Conservation (phyloP, 345 rosid species). For the Eucalyptus camaldulensis region DNA sequence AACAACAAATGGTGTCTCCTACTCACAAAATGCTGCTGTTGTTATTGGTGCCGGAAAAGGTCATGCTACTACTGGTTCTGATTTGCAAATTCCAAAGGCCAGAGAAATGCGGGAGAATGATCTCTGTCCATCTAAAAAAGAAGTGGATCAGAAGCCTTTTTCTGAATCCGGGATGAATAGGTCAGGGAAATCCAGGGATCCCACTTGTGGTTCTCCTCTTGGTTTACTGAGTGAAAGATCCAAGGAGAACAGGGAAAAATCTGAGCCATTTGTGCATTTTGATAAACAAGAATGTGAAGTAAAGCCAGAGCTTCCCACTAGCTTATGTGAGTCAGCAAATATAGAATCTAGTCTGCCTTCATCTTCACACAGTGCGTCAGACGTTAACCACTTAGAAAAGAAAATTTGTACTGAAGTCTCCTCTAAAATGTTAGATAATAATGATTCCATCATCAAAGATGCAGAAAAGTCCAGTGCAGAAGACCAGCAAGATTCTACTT, state of each 20-base stretch:
- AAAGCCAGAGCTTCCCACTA: conserved; percentile 3
- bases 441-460: neutral
- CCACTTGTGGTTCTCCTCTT: conserved; percentile 3
- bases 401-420: conserved; percentile 12
- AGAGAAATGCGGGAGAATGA: conserved; percentile 4
- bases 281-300: conserved; percentile 5
- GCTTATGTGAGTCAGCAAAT: neutral
- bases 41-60: conserved; percentile 6
- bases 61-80: conserved; percentile 10
- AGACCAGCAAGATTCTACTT: neutral
- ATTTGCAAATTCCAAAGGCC: conserved; percentile 6
- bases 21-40: conserved; percentile 12
- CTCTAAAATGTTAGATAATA: neutral
- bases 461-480: neutral
- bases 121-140: neutral
- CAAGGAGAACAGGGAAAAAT: conserved; percentile 4
- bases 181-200: neutral
- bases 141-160: conserved; percentile 6
- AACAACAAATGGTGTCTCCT: conserved; percentile 21
- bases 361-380: conserved; percentile 1
- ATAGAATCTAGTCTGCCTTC: conserved; percentile 2
- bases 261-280: conserved; percentile 1
- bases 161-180: conserved; percentile 7
- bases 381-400: neutral
- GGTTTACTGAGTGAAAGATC: conserved; percentile 7